phyloP scores from a whole-genome alignment of 225 moss, liverwort and hornwort species.

The Bryoerythrophyllum caledonicum region DNA sequence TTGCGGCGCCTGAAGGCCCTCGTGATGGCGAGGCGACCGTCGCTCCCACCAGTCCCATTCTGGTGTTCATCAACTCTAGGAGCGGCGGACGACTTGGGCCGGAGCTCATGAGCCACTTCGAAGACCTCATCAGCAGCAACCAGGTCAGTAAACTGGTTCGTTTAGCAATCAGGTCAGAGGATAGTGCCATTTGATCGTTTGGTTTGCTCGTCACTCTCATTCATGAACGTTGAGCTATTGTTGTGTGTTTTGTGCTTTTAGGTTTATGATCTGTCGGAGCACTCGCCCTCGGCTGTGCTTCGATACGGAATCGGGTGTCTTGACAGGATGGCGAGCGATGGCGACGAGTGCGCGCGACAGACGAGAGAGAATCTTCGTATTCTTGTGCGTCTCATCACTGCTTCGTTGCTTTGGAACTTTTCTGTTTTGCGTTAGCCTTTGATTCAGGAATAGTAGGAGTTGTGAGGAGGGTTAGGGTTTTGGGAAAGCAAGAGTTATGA shows the following conservation, averaged over 20 bases:
- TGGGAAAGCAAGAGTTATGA: no score
- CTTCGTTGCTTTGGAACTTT: not conserved
- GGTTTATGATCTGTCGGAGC: constrained; percentile 77
- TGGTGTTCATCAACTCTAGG: constrained; percentile 59
- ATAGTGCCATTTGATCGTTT: not conserved
- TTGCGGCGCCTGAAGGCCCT: constrained; percentile 39
- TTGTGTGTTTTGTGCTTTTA: constrained; percentile 37
- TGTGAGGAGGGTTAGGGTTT: not conserved
- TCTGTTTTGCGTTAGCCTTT: not conserved
- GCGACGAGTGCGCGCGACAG: constrained; percentile 63
- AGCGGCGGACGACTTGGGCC: constrained; percentile 62
- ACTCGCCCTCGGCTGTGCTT: constrained; percentile 61
- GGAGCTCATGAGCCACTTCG: constrained; percentile 40
- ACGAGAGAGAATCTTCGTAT: constrained; percentile 78
- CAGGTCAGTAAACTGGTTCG: constrained; percentile 34
- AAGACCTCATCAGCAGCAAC: constrained; percentile 46
- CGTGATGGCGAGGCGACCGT: constrained; percentile 25
- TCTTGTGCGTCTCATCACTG: constrained; percentile 47
- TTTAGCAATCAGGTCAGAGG: no score
- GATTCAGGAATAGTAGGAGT: constrained; percentile 13
- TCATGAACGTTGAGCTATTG: no score
- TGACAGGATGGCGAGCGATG: constrained; percentile 60
- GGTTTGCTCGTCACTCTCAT: constrained; percentile 2
- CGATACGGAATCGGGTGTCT: constrained; percentile 71
- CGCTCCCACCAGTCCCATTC: constrained; percentile 44